phyloP scores from a whole-genome alignment of 495 filamentous ascomycete species.

The Aspergillus steynii region DNA sequence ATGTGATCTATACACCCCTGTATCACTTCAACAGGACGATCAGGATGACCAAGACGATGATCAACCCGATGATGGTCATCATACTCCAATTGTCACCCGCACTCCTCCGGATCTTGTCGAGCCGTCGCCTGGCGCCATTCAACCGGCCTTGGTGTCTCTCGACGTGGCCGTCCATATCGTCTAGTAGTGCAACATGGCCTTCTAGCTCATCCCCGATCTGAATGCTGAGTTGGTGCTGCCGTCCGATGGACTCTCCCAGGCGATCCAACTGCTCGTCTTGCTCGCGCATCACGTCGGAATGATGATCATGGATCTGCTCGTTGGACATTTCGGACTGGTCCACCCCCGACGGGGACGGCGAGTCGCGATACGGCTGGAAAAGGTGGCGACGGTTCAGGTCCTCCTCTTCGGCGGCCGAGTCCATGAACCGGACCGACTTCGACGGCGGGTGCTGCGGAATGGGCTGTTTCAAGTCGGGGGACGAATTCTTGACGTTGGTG shows the following conservation, averaged over 20 bases:
- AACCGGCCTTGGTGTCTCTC: constrained; percentile 78
- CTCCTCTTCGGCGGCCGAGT: constrained; percentile 56
- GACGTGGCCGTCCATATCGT: constrained; percentile 80
- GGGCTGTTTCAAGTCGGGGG: constrained; percentile 47
- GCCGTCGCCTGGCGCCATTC: constrained; percentile 67
- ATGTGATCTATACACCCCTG: constrained; percentile 1
- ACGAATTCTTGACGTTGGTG: constrained; percentile 53
- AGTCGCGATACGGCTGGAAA: constrained; percentile 64
- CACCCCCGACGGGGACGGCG: constrained; percentile 57
- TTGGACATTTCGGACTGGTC: constrained; percentile 73
- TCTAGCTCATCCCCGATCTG: constrained; percentile 97
- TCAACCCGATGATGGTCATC: constrained; percentile 73
- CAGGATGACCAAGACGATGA: constrained; percentile 73
- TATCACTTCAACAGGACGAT: constrained; percentile 74
- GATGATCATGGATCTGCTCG: constrained; percentile 83
- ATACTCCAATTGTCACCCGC: constrained; percentile 80
- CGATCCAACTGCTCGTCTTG: constrained; percentile 93
- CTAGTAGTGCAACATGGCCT: constrained; percentile 80
- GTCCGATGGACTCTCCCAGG: constrained; percentile 80
- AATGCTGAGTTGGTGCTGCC: constrained; percentile 90
- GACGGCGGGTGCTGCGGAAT: constrained; percentile 49
- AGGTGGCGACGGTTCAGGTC: constrained; percentile 58
- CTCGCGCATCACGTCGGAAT: constrained; percentile 72
- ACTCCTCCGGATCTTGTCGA: constrained; percentile 67
- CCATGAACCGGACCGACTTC: constrained; percentile 92